Conservation (phyloP, 1,139 yeast genomes). For the Blastobotrys malaysiensis region DNA sequence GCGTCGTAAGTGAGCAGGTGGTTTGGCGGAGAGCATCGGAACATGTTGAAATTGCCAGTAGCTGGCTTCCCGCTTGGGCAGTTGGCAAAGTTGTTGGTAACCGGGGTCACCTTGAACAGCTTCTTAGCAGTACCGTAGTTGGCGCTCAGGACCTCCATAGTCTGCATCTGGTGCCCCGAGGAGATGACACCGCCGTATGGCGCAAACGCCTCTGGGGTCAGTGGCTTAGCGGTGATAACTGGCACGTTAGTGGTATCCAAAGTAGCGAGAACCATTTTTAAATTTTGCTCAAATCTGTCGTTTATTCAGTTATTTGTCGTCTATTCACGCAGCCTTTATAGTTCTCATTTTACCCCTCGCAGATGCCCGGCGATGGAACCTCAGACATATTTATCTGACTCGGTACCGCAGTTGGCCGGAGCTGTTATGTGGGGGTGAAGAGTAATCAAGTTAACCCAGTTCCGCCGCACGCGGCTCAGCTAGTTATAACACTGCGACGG, state of each 20-base stretch:
- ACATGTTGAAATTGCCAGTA: conserved; percentile 74
- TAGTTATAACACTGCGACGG: too few relatives aligned
- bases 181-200: conserved; percentile 53
- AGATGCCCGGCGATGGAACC: conserved; percentile 1
- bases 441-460: neutral
- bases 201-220: conserved; percentile 46
- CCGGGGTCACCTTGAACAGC: conserved; percentile 64
- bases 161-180: conserved; percentile 45
- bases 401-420: neutral
- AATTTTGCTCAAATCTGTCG: conserved; percentile 2
- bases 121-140: conserved; percentile 94
- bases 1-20: conserved; percentile 43
- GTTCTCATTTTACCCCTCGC: conserved; percentile 1
- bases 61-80: conserved; percentile 46
- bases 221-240: conserved; percentile 32
- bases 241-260: conserved; percentile 14
- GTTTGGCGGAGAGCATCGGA: conserved; percentile 71
- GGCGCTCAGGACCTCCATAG: conserved; percentile 49
- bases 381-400: neutral
- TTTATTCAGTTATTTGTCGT: neutral
- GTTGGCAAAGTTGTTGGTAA: conserved; percentile 45
- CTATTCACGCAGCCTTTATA: conserved; percentile 3
- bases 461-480: conserved; percentile 1
- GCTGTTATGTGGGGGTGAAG: neutral
- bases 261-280: conserved; percentile 26